A percentile compares a stretch with the other conserved stretches of the same genome.
Conservation (phyloP, 768 basidiomycete species). For the Collybia nuda region DNA sequence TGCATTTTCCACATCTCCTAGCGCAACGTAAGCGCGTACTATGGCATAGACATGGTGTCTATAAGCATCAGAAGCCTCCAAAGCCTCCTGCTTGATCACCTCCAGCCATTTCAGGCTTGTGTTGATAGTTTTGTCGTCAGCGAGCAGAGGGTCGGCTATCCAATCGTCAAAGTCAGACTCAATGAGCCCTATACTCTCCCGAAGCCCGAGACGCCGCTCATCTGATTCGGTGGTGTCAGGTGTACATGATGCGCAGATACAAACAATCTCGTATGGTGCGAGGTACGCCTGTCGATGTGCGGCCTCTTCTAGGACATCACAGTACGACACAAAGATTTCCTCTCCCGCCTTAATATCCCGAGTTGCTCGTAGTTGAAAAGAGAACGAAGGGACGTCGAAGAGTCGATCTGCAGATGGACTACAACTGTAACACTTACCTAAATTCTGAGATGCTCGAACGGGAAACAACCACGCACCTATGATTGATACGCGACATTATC, state of each 20-base stretch:
- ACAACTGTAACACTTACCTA: conserved; percentile 19
- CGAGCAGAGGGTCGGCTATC: conserved; percentile 12
- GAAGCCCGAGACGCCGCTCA: conserved; percentile 16
- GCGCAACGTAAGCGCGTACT: conserved; percentile 13
- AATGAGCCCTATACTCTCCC: conserved; percentile 10
- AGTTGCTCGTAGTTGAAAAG: conserved; percentile 23
- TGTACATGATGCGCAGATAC: conserved; percentile 22
- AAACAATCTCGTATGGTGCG: conserved; percentile 26
- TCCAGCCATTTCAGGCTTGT: conserved; percentile 16
- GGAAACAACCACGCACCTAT: conserved; percentile 25
- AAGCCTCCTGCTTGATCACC: conserved; percentile 14
- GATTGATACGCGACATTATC: conserved; percentile 33
- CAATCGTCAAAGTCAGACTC: conserved; percentile 11
- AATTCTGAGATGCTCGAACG: neutral
- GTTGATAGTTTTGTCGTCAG: conserved; percentile 17
- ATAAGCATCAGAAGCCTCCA: conserved; percentile 29
- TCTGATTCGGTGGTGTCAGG: conserved; percentile 20
- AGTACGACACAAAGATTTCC: conserved; percentile 29
- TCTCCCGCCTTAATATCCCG: conserved; percentile 27
- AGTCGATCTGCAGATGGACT: conserved; percentile 23
- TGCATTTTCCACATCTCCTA: conserved; percentile 14
- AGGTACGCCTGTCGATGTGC: conserved; percentile 24
- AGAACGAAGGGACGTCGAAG: conserved; percentile 30
- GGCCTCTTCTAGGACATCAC: conserved; percentile 12
- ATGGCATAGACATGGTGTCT: conserved; percentile 45